Evolutionary conservation across 2,329 filamentous ascomycete species (phyloP), one percentile per base, ranked within the genome.

Genomic region (Tolypocladium tundrense): DNA sequence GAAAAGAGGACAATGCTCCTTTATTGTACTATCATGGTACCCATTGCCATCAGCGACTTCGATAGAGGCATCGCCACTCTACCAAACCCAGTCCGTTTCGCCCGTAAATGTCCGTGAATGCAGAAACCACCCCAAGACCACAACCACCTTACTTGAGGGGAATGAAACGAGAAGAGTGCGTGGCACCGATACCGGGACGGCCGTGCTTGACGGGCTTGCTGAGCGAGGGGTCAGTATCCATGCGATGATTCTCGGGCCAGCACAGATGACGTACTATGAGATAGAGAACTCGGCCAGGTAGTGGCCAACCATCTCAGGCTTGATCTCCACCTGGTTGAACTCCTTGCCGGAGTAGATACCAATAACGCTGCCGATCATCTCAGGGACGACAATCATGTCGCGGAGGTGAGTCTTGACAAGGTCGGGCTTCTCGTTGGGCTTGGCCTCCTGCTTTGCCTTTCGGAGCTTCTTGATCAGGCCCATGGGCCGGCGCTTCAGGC

Each of bases 301-400:
- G 85, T 97, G 93, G 78, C 94, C 94, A 79, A 99, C 94, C 94
- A 99, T 99, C 86, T 99, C 94, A 72, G 94, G 94, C 88, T 97
- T 97, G 84, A 99, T 94, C 82, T 99, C 94, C 72, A 99, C 92
- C 86, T 97, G 93, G 88, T 99, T 99, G 90, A 99, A 99, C 82
- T 97, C 92, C 88, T 99, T 99, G 77, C 94, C 94, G 69, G 91
- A 96, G 90, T 99, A 99, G 85, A 99, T 94, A 77, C 92, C 94
- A 73, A 99, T 89, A 73, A 99, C 93, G 79, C 85, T 90, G 73
- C 94, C 94, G 76, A 99, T 99, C 94, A 99, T 97, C 86, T 99
- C 94, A 72, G 94, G 94, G 70, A 99, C 94, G 75, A 99, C 88
- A 78, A 99, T 97, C 94, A 99, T 99, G 85, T 99, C 88, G 80